Evolutionary conservation across 163 green algal species (phyloP), one percentile per base, ranked within the genome.

Genomic region (Prototheca stagnorum): DNA sequence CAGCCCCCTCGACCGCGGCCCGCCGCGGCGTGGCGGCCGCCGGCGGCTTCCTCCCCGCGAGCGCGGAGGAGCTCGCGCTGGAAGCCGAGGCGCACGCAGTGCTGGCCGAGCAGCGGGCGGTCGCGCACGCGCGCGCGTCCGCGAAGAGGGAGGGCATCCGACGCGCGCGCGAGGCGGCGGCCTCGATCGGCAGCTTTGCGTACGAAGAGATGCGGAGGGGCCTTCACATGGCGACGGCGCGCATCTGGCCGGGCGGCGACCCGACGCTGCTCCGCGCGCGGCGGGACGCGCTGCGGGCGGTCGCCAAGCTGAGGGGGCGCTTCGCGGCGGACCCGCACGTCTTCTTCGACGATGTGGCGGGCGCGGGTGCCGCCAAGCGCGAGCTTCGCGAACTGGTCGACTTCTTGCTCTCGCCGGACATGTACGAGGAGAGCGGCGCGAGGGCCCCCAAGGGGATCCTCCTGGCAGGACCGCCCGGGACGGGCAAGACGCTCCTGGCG

Each of bases 301-400:
- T 85, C 33, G 84, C 86, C 65, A 72, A 77, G 41, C 64, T 85
- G 51, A 92, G 89, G 67, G 70, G 89, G 51, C 66, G 80, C 68
- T 73, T 74, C 48, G 70, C 65, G 0, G 79, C 88, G 39, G 54
- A 64, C 5, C 52, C 62, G 26, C 67, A 74, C 51, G 73, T 90
- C 44, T 84, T 82, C 58, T 97, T 97, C 61, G 77, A 88, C 42
- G 88, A 97, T 66, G 81, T 96, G 31, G 88, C 88, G 3, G 88
- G 88, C 22, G 84, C 94, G 23, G 78, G 77, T 14, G 78, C 88
- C 53, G 87, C 81, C 26, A 94, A 95, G 77, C 73, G 78, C 37
- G 79, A 91, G 70, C 63, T 93, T 48, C 67, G 75, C 61, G 81
- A 93, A 61, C 75, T 96, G 19, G 88, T 98, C 16, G 88, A 96